Conservation (phyloP, 2,329 filamentous ascomycete species). For the Colletotrichum falcatum region DNA sequence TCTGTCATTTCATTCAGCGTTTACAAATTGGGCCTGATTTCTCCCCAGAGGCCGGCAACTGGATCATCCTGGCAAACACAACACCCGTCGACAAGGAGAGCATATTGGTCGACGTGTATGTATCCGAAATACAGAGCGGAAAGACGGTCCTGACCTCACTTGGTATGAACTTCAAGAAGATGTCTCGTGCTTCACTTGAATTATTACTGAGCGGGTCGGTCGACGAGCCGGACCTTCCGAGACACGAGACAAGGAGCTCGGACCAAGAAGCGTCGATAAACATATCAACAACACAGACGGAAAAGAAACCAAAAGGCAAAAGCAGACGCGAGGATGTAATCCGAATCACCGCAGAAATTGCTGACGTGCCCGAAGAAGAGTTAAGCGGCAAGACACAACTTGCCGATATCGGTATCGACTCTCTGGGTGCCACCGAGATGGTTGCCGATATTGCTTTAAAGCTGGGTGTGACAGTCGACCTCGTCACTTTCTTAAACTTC, state of each 20-base stretch:
- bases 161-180: constrained; percentile 11
- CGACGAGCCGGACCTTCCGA: neutral
- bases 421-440: constrained; percentile 20
- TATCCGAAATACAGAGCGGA: neutral
- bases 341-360: constrained; percentile 7
- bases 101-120: constrained; percentile 12
- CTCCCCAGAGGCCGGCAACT: constrained; percentile 4
- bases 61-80: constrained; percentile 13
- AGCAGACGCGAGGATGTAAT: constrained; percentile 5
- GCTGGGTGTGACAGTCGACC: constrained; percentile 8
- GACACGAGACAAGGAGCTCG: rapidly evolving
- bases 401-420: constrained; percentile 8
- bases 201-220: neutral
- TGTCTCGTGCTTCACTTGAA: neutral
- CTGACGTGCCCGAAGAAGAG: neutral
- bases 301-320: rapidly evolving
- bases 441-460: neutral
- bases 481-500: constrained; percentile 1
- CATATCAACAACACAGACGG: neutral
- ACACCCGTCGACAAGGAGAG: neutral
- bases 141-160: constrained; percentile 15
- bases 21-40: constrained; percentile 6
- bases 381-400: neutral
- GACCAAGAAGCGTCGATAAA: rapidly evolving
- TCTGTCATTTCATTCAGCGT: constrained; percentile 18